Base-by-base conservation (phyloP, 306 rosid genomes). In the Trichosanthes truncata region DNA sequence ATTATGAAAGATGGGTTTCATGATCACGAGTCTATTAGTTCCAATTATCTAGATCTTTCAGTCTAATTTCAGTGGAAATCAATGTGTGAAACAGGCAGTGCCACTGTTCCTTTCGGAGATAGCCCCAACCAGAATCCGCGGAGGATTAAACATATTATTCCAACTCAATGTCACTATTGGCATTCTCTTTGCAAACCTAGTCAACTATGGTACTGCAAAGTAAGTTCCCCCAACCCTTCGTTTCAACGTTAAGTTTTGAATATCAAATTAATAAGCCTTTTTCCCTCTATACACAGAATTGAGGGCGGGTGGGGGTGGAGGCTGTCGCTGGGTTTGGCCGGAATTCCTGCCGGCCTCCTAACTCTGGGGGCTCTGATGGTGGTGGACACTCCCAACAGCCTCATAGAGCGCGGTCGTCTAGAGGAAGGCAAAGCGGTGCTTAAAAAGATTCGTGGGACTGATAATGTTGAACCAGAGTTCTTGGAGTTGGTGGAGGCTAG, bases 101-200 rank as follows among this genome's bases (percentile, higher is more conserved):
- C 98, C 98, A 23, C 65, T 94, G 59, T 94, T 94, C 36, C 93
- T 94, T 51, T 94, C 97, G 21, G 98, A 94, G 83, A 92, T 94
- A 1, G 98, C 98, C 10, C 98, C 97, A 4, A 85, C 98, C 7
- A 92, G 97, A 83, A 94, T 94, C 23, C 96, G 98, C 25, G 98
- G 98, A 84, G 98, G 84, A 18, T 79, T 94, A 61, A 94, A 94
- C 85, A 94, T 94, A 43, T 66, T 92, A 26, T 94, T 94, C 69
- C 98, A 94, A 78, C 89, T 94, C 23, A 90, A 92, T 66, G 53
- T 92, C 75, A 94, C 97, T 49, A 81, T 94, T 29, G 98, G 98
- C 20, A 94, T 94, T 76, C 94, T 94, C 48, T 90, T 94, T n/a
- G 93, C 98, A 3, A 88, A 71, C 81, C 92, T 94, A 2, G 87